Conservation (phyloP, 768 basidiomycete species). For the Tephrocybe sp. region DNA sequence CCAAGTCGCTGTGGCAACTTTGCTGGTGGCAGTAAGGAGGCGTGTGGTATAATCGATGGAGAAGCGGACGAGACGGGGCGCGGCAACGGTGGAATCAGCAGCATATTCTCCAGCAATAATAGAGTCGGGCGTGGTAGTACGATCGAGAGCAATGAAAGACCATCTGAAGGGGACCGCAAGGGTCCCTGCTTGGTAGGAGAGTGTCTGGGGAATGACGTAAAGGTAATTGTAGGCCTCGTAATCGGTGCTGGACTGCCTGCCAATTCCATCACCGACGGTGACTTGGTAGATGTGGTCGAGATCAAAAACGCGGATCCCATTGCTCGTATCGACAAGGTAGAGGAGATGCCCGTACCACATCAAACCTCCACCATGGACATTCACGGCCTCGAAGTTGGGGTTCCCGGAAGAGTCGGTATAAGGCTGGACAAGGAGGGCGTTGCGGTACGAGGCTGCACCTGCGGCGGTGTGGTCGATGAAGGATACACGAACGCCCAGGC, state of each 20-base stretch:
- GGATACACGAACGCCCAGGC: slow-evolving; percentile 14
- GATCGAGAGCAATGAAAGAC: slow-evolving; percentile 16
- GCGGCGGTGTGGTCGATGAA: slow-evolving; percentile 14
- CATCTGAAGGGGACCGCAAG: slow-evolving; percentile 12
- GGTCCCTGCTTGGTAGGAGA: slow-evolving; percentile 10
- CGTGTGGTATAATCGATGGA: slow-evolving; percentile 14
- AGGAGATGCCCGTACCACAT: slow-evolving; percentile 15
- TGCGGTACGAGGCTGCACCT: slow-evolving; percentile 8
- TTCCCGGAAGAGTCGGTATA: slow-evolving; percentile 11
- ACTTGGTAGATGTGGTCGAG: slow-evolving; percentile 16
- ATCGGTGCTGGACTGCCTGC: slow-evolving; percentile 9
- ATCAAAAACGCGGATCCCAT: slow-evolving; percentile 15
- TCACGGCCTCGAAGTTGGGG: slow-evolving; percentile 11
- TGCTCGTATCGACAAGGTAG: slow-evolving; percentile 14
- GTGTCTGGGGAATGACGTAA: slow-evolving; percentile 11
- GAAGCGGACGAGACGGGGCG: slow-evolving; percentile 13
- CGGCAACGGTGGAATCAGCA: slow-evolving; percentile 7
- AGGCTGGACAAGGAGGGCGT: slow-evolving; percentile 14
- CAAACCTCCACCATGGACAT: slow-evolving; percentile 15
- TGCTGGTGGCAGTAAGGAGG: slow-evolving; percentile 8
- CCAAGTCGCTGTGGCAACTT: slow-evolving; percentile 15
- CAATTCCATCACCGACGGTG: slow-evolving; percentile 10
- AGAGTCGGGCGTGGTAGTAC: slow-evolving; percentile 14
- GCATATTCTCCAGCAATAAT: slow-evolving; percentile 16
- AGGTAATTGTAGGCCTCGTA: slow-evolving; percentile 15